A percentile compares a stretch with the other conserved stretches of the same genome.
Conservation (phyloP, 1,284 basidiomycete genomes). For the Trichosporon asahii region DNA sequence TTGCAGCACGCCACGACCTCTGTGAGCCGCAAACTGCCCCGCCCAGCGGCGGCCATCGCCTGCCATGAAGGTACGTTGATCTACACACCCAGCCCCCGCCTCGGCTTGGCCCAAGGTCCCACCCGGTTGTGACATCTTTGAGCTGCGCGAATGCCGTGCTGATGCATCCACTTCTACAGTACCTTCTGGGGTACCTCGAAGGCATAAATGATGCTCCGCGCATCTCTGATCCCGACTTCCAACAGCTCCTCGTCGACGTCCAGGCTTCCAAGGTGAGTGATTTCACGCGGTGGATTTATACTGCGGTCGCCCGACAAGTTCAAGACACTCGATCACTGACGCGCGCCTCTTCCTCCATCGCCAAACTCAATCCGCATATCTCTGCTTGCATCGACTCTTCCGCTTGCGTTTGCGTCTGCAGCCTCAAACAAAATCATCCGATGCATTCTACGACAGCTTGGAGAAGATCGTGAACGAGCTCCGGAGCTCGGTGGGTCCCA, state of each 20-base stretch:
- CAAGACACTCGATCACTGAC: constrained; percentile 11
- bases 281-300: background rate
- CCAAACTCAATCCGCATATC: background rate
- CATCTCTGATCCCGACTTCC: constrained; percentile 49
- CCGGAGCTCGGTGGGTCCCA: constrained; percentile 64
- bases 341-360: background rate
- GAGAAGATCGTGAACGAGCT: constrained; percentile 82
- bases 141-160: constrained; percentile 11
- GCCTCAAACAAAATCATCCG: constrained; percentile 62
- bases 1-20: background rate
- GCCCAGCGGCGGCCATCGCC: constrained; percentile 20
- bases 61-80: constrained; percentile 44
- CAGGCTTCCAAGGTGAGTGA: constrained; percentile 50
- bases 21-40: constrained; percentile 14
- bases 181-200: constrained; percentile 52
- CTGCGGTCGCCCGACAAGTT: constrained; percentile 7
- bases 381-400: background rate
- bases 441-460: constrained; percentile 85
- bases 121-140: background rate
- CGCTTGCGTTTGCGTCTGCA: constrained; percentile 11
- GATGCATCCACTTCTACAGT: constrained; percentile 47
- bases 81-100: background rate
- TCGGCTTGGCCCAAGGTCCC: background rate
- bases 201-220: constrained; percentile 47
- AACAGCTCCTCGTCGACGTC: constrained; percentile 50